Conservation (phyloP, 2,329 filamentous ascomycete species). For the Aphanoascus verrucosus region DNA sequence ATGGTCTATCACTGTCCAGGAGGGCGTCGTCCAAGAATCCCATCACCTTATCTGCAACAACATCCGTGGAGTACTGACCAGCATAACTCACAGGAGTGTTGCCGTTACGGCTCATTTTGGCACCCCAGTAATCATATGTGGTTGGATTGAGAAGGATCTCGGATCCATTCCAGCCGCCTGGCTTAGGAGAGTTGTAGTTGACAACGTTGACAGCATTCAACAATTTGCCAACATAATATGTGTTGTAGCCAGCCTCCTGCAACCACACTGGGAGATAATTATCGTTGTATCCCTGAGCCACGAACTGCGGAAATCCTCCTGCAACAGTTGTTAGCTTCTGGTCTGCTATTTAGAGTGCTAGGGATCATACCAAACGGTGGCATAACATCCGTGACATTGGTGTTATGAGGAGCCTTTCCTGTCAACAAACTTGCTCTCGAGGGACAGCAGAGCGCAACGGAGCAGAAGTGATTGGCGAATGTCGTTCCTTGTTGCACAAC, state of each 20-base stretch:
- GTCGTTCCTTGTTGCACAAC: slow-evolving; percentile 47
- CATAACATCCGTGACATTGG: slow-evolving; percentile 49
- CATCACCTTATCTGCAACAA: slow-evolving; percentile 47
- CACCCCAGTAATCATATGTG: slow-evolving; percentile 56
- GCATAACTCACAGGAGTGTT: slow-evolving; percentile 44
- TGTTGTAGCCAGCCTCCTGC: slow-evolving; percentile 57
- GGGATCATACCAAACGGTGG: slow-evolving; percentile 16
- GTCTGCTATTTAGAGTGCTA: neutral
- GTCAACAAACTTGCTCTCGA: slow-evolving; percentile 50
- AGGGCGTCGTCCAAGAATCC: slow-evolving; percentile 51
- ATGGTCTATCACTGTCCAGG: slow-evolving; percentile 44
- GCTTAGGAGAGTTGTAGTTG: slow-evolving; percentile 50
- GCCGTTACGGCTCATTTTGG: slow-evolving; percentile 50
- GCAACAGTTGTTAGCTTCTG: slow-evolving; percentile 5
- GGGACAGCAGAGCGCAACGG: slow-evolving; percentile 55
- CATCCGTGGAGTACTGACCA: slow-evolving; percentile 47
- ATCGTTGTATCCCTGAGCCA: slow-evolving; percentile 53
- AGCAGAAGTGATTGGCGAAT: slow-evolving; percentile 53
- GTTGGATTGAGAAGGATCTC: slow-evolving; percentile 54
- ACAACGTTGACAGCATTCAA: slow-evolving; percentile 53
- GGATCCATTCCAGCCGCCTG: slow-evolving; percentile 50
- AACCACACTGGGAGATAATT: slow-evolving; percentile 62
- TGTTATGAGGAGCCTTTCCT: slow-evolving; percentile 56
- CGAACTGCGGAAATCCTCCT: slow-evolving; percentile 52
- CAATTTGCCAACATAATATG: slow-evolving; percentile 60